phyloP scores from a whole-genome alignment of 2,329 filamentous ascomycete species.

The Exophiala mesophila region DNA sequence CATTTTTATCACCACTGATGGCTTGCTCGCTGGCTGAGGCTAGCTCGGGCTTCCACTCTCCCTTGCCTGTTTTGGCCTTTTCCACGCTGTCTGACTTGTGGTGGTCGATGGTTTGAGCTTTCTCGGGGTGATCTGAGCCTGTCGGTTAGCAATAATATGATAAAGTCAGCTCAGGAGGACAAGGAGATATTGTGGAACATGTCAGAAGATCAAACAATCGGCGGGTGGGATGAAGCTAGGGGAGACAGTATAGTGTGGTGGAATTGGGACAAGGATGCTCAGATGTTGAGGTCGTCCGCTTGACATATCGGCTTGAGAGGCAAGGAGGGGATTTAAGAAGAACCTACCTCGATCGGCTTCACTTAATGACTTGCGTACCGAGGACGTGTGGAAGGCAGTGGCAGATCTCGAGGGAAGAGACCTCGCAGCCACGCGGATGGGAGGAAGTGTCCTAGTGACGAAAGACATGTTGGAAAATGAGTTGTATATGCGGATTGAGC shows the following conservation, averaged over 20 bases:
- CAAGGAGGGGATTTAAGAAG: neutral
- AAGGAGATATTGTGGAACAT: conserved; percentile 14
- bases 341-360: conserved; percentile 17
- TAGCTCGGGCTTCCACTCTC: conserved; percentile 27
- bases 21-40: conserved; percentile 22
- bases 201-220: too few relatives aligned
- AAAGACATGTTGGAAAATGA: conserved; percentile 15
- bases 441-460: conserved; percentile 12
- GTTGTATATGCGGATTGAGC: neutral
- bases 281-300: too few relatives aligned
- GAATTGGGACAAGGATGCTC: too few relatives aligned
- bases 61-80: conserved; percentile 23
- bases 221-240: too few relatives aligned
- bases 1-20: conserved; percentile 15
- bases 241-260: too few relatives aligned
- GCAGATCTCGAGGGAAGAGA: conserved; percentile 8
- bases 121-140: conserved; percentile 17
- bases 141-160: neutral
- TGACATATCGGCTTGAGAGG: too few relatives aligned
- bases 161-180: neutral
- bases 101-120: conserved; percentile 21
- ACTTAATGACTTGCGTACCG: conserved; percentile 16
- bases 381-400: conserved; percentile 19
- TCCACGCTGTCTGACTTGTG: conserved; percentile 24
- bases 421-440: conserved; percentile 12